Base-by-base conservation (phyloP, 2,329 filamentous ascomycete species). In the Magnaporthiopsis rhizophila region DNA sequence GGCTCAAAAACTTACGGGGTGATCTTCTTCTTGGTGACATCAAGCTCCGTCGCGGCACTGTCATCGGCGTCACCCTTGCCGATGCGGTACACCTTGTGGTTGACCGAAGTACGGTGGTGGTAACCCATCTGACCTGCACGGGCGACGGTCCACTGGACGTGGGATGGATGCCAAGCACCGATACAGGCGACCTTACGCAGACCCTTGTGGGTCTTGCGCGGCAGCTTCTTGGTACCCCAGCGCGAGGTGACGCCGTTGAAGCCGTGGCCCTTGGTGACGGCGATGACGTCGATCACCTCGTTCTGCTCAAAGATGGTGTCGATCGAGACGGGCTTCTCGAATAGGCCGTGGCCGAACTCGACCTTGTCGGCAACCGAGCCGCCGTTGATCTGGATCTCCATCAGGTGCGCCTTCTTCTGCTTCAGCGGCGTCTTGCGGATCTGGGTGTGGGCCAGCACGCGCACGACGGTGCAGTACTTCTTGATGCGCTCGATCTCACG, bases 171-270 rank as follows among this genome's bases (percentile, higher is more conserved):
- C 95, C 95, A 99, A 75, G 95, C 95, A 91, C 95, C 95, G 81
- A 99, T 99, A 97, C 95, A 99, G 78, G 95, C 95, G 75, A 99
- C 94, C 91, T 99, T 99, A 78, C 95, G 90, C 78, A 99, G 92
- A 97, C 95, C 95, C 90, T 99, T 99, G 91, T 99, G 95, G 69
- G 95, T 99, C 92, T 99, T 99, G 80, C 95, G 92, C 74, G 95
- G 95, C 77, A 99, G 92, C 92, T 98, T 99, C 91, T 97, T 99
- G 85, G 95, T 99, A 76, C 95, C 95, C 95, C 95, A 99, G 84
- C 95, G 89, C 81, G 89, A 86, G 72, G 95, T 99, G 76, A 99
- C 95, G 90, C 95, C 95, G 80, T 86, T 86, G 90, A 91, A 98
- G 80, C 95, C 95, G 86, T 98, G 92, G 86, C 95, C 95, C 89